These are phyloP conservation scores for Monocercomonoides exilis DNA, from an alignment of 78 protist genomes.

Conservation along the genomic window DNA sequence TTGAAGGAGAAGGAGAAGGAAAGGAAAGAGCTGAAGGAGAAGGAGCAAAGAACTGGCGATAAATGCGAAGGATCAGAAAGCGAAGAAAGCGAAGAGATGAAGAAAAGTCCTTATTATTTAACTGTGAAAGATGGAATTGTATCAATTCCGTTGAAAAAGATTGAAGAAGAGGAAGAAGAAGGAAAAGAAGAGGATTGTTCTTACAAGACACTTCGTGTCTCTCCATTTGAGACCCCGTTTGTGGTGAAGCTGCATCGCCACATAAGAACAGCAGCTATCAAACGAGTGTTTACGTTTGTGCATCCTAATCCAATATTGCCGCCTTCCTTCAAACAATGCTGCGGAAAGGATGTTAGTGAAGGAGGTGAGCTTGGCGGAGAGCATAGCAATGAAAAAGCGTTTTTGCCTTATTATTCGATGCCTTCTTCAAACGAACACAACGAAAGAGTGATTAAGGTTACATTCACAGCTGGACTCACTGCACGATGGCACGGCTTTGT, in stretches of 20 bases:
- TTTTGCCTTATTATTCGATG: neutral
- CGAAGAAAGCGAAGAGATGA: too few species aligned
- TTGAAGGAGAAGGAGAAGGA: neutral
- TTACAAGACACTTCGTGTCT: neutral
- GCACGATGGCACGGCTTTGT: constrained; percentile 74
- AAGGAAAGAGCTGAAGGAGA: too few species aligned
- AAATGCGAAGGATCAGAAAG: too few species aligned
- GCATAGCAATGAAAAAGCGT: too few species aligned
- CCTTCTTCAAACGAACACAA: neutral
- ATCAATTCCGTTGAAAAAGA: neutral
- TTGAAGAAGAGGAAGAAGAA: neutral
- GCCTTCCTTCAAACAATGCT: neutral
- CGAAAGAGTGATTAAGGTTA: neutral
- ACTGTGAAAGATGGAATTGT: neutral
- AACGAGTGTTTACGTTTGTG: neutral
- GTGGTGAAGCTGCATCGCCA: constrained; percentile 63
- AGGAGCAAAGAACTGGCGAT: too few species aligned
- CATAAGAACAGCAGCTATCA: constrained; percentile 22
- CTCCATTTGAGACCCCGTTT: constrained; percentile 60
- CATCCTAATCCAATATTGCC: neutral
- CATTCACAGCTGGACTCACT: neutral
- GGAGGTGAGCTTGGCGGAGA: neutral
- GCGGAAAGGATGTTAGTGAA: neutral
- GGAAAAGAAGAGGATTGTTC: neutral
- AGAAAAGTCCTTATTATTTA: neutral